These are phyloP conservation scores for Blepharisma japonicum DNA, from an alignment of 73 alveolate species.

Conservation along the genomic window DNA sequence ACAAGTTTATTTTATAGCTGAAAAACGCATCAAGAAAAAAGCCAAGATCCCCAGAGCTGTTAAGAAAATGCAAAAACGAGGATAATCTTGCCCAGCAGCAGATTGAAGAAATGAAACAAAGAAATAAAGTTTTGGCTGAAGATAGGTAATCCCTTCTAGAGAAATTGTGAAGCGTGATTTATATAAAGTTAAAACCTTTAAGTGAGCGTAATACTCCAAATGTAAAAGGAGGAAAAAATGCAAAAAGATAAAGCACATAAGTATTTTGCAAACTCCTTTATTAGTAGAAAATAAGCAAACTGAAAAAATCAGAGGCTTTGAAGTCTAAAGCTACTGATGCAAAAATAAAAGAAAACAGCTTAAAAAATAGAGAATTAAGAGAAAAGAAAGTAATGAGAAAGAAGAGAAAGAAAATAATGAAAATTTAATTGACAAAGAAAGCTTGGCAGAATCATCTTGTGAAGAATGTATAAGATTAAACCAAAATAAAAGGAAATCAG, in stretches of 20 bases:
- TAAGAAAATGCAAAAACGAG: slow-evolving; percentile 63
- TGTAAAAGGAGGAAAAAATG: slow-evolving; percentile 11
- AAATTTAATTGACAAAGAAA: not conserved
- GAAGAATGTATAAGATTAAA: not conserved
- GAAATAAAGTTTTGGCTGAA: slow-evolving; percentile 38
- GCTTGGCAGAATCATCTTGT: not conserved
- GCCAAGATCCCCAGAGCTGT: slow-evolving; percentile 33
- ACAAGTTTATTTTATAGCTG: slow-evolving; percentile 68
- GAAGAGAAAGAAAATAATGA: not conserved
- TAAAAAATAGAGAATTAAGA: not conserved
- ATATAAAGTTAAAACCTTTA: not conserved
- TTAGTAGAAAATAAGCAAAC: too few relatives aligned
- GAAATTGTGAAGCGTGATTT: slow-evolving; percentile 29
- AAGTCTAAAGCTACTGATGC: not conserved
- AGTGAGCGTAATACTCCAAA: slow-evolving; percentile 18
- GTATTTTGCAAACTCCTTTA: too few relatives aligned
- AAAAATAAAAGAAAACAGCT: too few relatives aligned
- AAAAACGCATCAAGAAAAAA: slow-evolving; percentile 45
- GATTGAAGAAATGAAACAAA: slow-evolving; percentile 38
- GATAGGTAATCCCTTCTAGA: slow-evolving; percentile 36
- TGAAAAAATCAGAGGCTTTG: not conserved
- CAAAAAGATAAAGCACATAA: too few relatives aligned
- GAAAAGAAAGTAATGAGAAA: slow-evolving; percentile 11
- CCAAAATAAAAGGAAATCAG: slow-evolving; percentile 35
- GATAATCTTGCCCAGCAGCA: slow-evolving; percentile 66